Conservation (phyloP, 495 filamentous ascomycete genomes). For the Thermothielavioides terrestris region DNA sequence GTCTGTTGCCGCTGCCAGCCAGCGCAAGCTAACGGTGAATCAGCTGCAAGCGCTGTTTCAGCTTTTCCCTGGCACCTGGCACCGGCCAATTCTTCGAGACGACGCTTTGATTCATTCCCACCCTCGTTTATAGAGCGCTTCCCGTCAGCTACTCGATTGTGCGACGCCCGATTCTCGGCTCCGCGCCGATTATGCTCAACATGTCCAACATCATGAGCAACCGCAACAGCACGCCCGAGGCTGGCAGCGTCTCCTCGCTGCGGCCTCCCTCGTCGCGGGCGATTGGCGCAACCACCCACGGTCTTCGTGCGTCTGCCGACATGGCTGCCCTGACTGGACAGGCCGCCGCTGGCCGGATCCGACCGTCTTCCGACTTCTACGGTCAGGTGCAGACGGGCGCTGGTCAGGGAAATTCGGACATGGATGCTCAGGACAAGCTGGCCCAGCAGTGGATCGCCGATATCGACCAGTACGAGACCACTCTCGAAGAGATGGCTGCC, state of each 20-base stretch:
- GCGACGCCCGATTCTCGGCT: conserved; percentile 4
- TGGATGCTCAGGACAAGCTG: conserved; percentile 80
- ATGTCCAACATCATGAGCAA: conserved; percentile 74
- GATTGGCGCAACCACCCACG: conserved; percentile 62
- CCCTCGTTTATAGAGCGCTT: conserved; percentile 11
- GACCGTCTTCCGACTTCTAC: conserved; percentile 91
- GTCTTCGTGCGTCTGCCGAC: conserved; percentile 90
- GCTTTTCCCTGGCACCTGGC: conserved; percentile 22
- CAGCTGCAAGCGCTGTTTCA: conserved; percentile 29
- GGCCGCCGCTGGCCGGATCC: conserved; percentile 70
- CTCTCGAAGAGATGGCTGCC: conserved; percentile 96
- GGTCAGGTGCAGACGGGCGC: conserved; percentile 61
- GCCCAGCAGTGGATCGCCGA: conserved; percentile 98
- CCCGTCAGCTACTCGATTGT: conserved; percentile 9
- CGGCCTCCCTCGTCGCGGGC: conserved; percentile 82
- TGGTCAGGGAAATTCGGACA: conserved; percentile 50
- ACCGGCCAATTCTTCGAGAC: conserved; percentile 13
- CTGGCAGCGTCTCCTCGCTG: conserved; percentile 68
- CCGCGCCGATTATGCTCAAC: conserved; percentile 37
- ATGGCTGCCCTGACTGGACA: conserved; percentile 80
- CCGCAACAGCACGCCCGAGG: conserved; percentile 95
- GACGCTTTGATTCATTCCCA: conserved; percentile 12
- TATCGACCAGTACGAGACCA: conserved; percentile 96
- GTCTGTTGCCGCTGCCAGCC: conserved; percentile 18
- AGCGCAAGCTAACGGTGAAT: conserved; percentile 22